Evolutionary conservation across 306 rosid species (phyloP).

Genomic region (Cucurbita maxima): DNA sequence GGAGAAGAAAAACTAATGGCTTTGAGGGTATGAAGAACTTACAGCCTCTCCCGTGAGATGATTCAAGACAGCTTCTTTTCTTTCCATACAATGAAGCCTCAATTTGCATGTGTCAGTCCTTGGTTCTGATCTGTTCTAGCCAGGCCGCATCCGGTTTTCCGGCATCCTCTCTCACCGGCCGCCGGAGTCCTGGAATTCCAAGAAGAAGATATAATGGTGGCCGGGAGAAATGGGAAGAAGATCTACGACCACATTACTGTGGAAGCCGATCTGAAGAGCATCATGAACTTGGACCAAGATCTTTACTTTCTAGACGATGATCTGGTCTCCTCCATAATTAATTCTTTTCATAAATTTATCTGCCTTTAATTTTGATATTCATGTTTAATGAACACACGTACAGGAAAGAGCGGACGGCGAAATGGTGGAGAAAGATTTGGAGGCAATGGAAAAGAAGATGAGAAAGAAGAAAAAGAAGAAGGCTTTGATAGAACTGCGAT

Average conservation of each 20-base stretch:
- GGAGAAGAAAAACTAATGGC: not conserved
- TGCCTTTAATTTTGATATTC: no score
- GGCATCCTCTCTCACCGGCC: slow-evolving; percentile 1
- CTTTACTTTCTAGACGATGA: not conserved
- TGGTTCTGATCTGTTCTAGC: not conserved
- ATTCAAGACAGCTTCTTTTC: not conserved
- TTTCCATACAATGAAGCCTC: not conserved
- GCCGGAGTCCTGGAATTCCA: not conserved
- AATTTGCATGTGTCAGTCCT: not conserved
- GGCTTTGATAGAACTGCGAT: slow-evolving; percentile 46
- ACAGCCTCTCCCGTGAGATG: not conserved
- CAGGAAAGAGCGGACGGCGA: not conserved
- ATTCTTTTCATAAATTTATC: no score
- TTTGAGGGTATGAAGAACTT: not conserved
- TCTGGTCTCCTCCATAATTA: not conserved
- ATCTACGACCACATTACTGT: not conserved
- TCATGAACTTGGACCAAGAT: not conserved
- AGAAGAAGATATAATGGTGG: not conserved
- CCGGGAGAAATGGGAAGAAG: slow-evolving; percentile 3
- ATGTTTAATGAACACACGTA: no score
- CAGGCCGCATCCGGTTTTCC: not conserved
- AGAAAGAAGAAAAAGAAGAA: slow-evolving; percentile 27
- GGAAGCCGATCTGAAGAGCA: not conserved
- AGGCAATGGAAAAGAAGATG: slow-evolving; percentile 6
- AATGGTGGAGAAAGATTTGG: not conserved